Conservation (phyloP, 2,329 filamentous ascomycete genomes). For the Neonectria sp. region DNA sequence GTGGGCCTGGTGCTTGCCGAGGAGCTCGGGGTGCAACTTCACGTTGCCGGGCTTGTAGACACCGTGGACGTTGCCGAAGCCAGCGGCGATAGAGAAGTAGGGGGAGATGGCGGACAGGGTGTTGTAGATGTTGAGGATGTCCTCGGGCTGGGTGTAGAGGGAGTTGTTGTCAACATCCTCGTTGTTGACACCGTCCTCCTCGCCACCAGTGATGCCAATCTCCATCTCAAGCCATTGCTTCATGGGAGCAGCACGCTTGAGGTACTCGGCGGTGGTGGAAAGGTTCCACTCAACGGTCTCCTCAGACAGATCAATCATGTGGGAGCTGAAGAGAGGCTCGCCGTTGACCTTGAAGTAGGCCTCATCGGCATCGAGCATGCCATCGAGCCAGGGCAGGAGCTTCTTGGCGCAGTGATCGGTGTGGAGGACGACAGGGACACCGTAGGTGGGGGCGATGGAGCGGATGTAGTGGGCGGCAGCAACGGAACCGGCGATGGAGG, state of each 20-base stretch:
- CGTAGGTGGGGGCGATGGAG: conserved; percentile 87
- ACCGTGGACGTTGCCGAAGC: conserved; percentile 99
- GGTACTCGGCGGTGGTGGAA: conserved; percentile 90
- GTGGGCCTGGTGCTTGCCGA: conserved; percentile 95
- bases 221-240: conserved; percentile 99
- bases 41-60: conserved; percentile 99
- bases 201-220: conserved; percentile 89
- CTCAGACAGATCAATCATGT: conserved; percentile 99
- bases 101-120: conserved; percentile 87
- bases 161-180: conserved; percentile 97
- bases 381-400: conserved; percentile 97
- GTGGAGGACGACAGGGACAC: conserved; percentile 92
- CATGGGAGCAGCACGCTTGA: conserved; percentile 94
- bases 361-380: conserved; percentile 96
- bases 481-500: conserved; percentile 89
- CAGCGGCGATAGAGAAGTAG: conserved; percentile 98
- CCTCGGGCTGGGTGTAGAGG: conserved; percentile 98
- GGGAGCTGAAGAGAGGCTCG: conserved; percentile 93
- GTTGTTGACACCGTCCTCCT: conserved; percentile 99
- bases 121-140: conserved; percentile 93
- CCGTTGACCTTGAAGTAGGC: conserved; percentile 93
- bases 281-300: conserved; percentile 94
- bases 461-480: conserved; percentile 96
- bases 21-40: conserved; percentile 94
- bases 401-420: conserved; percentile 99